Evolutionary conservation across 2,329 filamentous ascomycete genomes (phyloP), one percentile per base, ranked within the genome.

Genomic region (Fusarium sp.): DNA sequence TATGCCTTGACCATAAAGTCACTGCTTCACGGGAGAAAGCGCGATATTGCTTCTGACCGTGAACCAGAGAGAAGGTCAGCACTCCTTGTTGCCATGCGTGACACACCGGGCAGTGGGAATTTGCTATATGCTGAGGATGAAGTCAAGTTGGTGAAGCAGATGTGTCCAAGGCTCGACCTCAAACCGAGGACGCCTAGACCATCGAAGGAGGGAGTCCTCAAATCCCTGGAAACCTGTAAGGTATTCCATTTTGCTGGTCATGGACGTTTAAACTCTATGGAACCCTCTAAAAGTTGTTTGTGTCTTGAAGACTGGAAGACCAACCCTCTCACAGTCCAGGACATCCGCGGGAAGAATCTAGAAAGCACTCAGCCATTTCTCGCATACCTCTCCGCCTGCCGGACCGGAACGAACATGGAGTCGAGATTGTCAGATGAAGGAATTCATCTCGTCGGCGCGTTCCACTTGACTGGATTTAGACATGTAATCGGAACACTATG

Each of bases 41-140:
- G 35, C 5, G 1, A 22, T 13, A 2, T 26, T 26, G 11, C 3
- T 13, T 22, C 24, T 7, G 35, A 2, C 0, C 0, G 5, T 3
- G 10, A 13, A 17, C 2, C 35, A 5, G 5, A 8, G 5, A 54
- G 51, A 10, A 12, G 18, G 0, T 9, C 24, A 7, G 35, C 35
- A 8, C 24, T 39, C 7, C 24, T 54, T 7, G 0, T 39, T 28
- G 14, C 35, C 6, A 39, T 54, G 51, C 14, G 33, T 13, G 13
- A 6, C 10, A 39, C 35, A 5, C 35, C 51, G 7, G 35, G 24
- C 6, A 39, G 35, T 17, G 8, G 2, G 2, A 28, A 3, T 4
- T 6, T 39, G 3, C 10, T 5, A 1, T 28, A 13, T 5, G 35
- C 51, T 18, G 20, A 39, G 0, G 2, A 28, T 6, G 35, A 54